These are phyloP conservation scores for Lomentospora prolificans DNA, from an alignment of 2,329 filamentous ascomycete species.

Conservation along the genomic window DNA sequence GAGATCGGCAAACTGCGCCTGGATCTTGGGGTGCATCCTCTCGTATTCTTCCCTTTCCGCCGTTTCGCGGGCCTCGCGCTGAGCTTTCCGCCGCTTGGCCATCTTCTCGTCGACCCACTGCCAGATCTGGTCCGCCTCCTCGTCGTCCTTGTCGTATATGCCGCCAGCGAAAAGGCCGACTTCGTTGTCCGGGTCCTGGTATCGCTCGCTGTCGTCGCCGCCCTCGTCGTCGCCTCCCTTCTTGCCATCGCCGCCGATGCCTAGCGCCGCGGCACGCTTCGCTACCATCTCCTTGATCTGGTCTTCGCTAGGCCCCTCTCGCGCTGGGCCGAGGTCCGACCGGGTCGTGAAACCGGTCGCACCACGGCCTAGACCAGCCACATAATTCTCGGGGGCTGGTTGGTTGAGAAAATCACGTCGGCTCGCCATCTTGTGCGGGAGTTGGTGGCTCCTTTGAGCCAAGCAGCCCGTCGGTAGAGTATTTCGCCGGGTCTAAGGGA, in stretches of 20 bases:
- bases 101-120: slow-evolving; percentile 94
- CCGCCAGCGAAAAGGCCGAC: slow-evolving; percentile 91
- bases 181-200: slow-evolving; percentile 95
- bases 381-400: slow-evolving; percentile 76
- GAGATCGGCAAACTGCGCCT: slow-evolving; percentile 92
- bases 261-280: slow-evolving; percentile 81
- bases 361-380: slow-evolving; percentile 93
- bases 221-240: slow-evolving; percentile 60
- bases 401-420: slow-evolving; percentile 84
- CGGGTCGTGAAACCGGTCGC: slow-evolving; percentile 97
- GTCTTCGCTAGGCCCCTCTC: slow-evolving; percentile 92
- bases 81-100: slow-evolving; percentile 75
- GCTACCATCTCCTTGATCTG: slow-evolving; percentile 97
- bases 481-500: too few species aligned
- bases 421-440: slow-evolving; percentile 39
- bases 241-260: slow-evolving; percentile 55
- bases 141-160: slow-evolving; percentile 93
- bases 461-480: too few species aligned
- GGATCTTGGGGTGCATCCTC: slow-evolving; percentile 94
- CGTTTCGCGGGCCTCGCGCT: slow-evolving; percentile 92
- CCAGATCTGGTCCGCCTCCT: slow-evolving; percentile 95
- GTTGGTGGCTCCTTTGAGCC: too few species aligned
- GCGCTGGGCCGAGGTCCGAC: slow-evolving; percentile 88
- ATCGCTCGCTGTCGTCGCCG: slow-evolving; percentile 69
- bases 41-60: slow-evolving; percentile 93